Evolutionary conservation across 495 filamentous ascomycete genomes (phyloP).

Genomic region (Sporormia fimetaria): DNA sequence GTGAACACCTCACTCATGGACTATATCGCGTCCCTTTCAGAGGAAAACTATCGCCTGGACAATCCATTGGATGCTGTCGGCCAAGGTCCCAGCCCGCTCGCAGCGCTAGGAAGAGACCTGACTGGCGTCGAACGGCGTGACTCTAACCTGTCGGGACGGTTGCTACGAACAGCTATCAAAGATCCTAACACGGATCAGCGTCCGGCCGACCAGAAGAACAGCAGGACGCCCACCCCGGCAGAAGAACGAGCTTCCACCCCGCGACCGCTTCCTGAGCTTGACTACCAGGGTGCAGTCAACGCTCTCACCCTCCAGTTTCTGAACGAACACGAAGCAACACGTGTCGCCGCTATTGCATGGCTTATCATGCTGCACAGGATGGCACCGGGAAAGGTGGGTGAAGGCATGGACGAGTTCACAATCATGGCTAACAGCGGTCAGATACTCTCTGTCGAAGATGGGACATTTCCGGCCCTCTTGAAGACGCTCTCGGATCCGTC

Average conservation of each 20-base stretch:
- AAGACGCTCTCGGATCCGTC: constrained; percentile 95
- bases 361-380: constrained; percentile 94
- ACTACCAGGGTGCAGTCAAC: constrained; percentile 94
- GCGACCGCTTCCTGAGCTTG: constrained; percentile 57
- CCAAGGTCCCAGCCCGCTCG: constrained; percentile 29
- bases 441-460: constrained; percentile 82
- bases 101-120: constrained; percentile 40
- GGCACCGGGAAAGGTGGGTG: constrained; percentile 87
- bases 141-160: constrained; percentile 23
- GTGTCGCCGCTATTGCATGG: constrained; percentile 90
- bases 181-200: constrained; percentile 28
- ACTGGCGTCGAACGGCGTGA: constrained; percentile 38
- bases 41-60: constrained; percentile 50
- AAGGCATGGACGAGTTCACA: too few relatives aligned
- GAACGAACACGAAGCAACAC: constrained; percentile 91
- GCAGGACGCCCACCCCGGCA: constrained; percentile 24
- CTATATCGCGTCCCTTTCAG: constrained; percentile 80
- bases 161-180: constrained; percentile 15
- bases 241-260: constrained; percentile 26
- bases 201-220: constrained; percentile 34
- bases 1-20: constrained; percentile 86
- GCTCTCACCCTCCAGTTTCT: constrained; percentile 89
- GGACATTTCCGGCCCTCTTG: constrained; percentile 88
- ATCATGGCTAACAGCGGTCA: too few relatives aligned
- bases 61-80: constrained; percentile 19